Base-by-base conservation (phyloP, 2,329 filamentous ascomycete genomes). In the Ophiostoma australiae region DNA sequence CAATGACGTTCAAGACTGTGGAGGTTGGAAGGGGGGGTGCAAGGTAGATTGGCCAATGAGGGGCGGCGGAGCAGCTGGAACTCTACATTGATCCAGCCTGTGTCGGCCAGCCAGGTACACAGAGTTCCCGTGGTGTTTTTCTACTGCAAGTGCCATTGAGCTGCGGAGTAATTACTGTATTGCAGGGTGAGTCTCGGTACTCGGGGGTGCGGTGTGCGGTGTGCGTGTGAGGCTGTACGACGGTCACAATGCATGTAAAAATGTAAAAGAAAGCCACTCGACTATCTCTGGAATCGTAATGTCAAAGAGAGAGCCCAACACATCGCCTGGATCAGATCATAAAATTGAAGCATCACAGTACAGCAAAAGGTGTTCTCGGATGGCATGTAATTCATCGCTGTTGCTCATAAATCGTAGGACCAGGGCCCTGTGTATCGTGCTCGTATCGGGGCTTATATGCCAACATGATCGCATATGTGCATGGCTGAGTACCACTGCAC, bases 21-120 rank as follows among this genome's bases (percentile, higher is more conserved):
- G 61, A 67, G 61, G 63, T 58, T 67, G 41, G 58, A 44, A 41
- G 33, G 31, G 61, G 31, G 27, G 52, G 52, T n/a, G 52, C 15
- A 11, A 41, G 20, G 2, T 4, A 44, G 41, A 7, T 48, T 39
- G 58, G 68, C 70, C 70, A 71, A 71, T 69, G 61, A 69, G 66
- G 58, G 35, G 37, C 37, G 35, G 55, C 61, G 41, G 66, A 48
- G 35, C 52, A 48, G 44, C 27, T 4, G 27, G 39, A 52, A 58
- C 61, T 44, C 17, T 23, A 7, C 37, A 33, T 69, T 63, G 58
- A 33, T 63, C 58, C 58, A 63, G 27, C 58, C 58, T 35, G 15
- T 41, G n/a, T 61, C 48, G 15, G 20, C 55, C 27, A 66, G 63
- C 31, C 17, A 66, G 33, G 33, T 66, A 39, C 31, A 66, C 68